These are phyloP conservation scores for Nothophoma quercina DNA, from an alignment of 2,329 filamentous ascomycete genomes.

Conservation along the genomic window DNA sequence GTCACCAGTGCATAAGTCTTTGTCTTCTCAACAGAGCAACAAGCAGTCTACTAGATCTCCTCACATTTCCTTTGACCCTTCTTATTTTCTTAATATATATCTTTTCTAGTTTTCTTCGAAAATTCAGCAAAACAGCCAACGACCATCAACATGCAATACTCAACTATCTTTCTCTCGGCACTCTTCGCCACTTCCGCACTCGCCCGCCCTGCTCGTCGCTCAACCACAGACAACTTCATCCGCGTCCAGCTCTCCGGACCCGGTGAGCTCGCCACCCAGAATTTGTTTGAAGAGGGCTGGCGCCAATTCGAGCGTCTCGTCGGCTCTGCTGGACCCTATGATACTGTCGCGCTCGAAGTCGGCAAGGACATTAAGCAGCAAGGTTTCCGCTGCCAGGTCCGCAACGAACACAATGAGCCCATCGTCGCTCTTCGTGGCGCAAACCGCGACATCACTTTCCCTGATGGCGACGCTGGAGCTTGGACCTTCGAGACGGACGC, in stretches of 20 bases:
- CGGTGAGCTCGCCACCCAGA: conserved; percentile 14
- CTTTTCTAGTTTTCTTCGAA: conserved; percentile 1
- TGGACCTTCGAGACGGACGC: conserved; percentile 11
- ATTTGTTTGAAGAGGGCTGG: conserved; percentile 8
- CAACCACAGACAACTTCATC: conserved; percentile 5
- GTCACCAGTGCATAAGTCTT: neutral
- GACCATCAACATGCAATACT: conserved; percentile 23
- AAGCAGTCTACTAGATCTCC: no score
- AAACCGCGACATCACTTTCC: conserved; percentile 24
- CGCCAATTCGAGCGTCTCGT: conserved; percentile 1
- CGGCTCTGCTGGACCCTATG: conserved; percentile 14
- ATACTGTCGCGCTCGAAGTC: conserved; percentile 17
- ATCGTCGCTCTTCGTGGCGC: conserved; percentile 15
- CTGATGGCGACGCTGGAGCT: conserved; percentile 7
- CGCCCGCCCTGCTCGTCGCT: conserved; percentile 13
- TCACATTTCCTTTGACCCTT: neutral
- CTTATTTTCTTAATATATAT: neutral
- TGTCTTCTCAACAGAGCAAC: conserved; percentile 6
- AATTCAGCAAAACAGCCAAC: neutral
- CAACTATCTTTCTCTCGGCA: conserved; percentile 16
- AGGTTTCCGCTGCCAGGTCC: conserved; percentile 23
- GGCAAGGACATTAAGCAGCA: conserved; percentile 19
- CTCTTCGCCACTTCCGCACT: conserved; percentile 18
- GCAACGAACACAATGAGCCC: conserved; percentile 10
- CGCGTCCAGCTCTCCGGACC: conserved; percentile 10